A percentile compares a stretch with the other conserved stretches of the same genome.
These are phyloP conservation scores for Cephaloascus fragrans DNA, from an alignment of 805 yeast species.

Conservation along the genomic window DNA sequence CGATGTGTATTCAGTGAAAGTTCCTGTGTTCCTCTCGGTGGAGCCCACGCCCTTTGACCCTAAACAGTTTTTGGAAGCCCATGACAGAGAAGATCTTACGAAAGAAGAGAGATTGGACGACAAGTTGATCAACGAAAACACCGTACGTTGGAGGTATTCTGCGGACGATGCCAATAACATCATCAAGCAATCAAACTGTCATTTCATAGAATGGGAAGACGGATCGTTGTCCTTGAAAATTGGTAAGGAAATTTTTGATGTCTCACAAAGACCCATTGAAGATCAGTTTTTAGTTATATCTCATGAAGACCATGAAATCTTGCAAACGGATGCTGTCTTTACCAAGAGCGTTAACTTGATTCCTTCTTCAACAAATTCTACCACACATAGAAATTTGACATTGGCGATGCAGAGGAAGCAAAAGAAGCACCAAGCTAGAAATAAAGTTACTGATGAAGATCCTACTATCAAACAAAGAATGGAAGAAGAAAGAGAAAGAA, in stretches of 20 bases:
- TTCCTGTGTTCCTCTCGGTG: slow-evolving; percentile 76
- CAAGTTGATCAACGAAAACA: slow-evolving; percentile 66
- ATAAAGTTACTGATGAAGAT: slow-evolving; percentile 48
- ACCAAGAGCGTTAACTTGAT: slow-evolving; percentile 61
- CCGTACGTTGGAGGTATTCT: slow-evolving; percentile 91
- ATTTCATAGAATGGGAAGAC: slow-evolving; percentile 89
- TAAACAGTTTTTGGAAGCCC: slow-evolving; percentile 44
- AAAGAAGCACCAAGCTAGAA: slow-evolving; percentile 37
- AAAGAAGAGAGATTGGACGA: slow-evolving; percentile 49
- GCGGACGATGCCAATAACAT: slow-evolving; percentile 43
- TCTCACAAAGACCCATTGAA: slow-evolving; percentile 49
- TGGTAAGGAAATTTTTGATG: slow-evolving; percentile 83
- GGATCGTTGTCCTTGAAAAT: slow-evolving; percentile 79
- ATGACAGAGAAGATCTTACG: slow-evolving; percentile 25
- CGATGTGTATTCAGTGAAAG: slow-evolving; percentile 40
- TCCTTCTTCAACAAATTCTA: slow-evolving; percentile 86
- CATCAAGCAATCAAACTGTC: slow-evolving; percentile 80
- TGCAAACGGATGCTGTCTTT: slow-evolving; percentile 59
- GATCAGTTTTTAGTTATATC: slow-evolving; percentile 68
- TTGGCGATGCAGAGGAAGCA: slow-evolving; percentile 49
- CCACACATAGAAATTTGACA: slow-evolving; percentile 73
- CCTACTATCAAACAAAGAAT: slow-evolving; percentile 61
- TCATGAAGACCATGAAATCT: slow-evolving; percentile 60
- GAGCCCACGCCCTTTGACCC: slow-evolving; percentile 88
- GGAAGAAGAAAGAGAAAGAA: slow-evolving; percentile 52